These are phyloP conservation scores for Salicornia ramosissima DNA, from an alignment of 148 eudicot species.

Conservation along the genomic window DNA sequence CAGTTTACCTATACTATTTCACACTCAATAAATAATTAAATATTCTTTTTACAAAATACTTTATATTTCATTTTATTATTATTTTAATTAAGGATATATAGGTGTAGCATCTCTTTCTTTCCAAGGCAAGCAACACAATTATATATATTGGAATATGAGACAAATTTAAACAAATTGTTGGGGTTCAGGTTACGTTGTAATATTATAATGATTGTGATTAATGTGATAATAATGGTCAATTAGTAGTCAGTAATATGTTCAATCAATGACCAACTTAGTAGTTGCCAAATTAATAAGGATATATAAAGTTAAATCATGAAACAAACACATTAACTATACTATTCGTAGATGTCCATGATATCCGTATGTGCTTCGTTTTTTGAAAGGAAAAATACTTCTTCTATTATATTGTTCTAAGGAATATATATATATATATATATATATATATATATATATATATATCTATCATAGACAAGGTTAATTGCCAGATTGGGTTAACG, in stretches of 20 bases:
- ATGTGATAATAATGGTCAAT: neutral
- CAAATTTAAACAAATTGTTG: neutral
- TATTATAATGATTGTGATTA: neutral
- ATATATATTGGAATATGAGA: neutral
- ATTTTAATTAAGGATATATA: neutral
- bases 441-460: too few relatives aligned
- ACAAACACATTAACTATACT: neutral
- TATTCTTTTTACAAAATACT: too few relatives aligned
- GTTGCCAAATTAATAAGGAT: too few relatives aligned
- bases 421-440: too few relatives aligned
- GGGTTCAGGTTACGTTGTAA: neutral
- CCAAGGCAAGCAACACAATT: slow-evolving; percentile 24
- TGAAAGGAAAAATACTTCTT: too few relatives aligned
- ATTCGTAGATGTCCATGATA: neutral
- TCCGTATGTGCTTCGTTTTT: too few relatives aligned
- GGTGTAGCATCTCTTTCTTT: slow-evolving; percentile 23
- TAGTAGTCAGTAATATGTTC: neutral
- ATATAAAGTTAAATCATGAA: slow-evolving; percentile 1
- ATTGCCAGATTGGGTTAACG: too few relatives aligned
- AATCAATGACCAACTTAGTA: neutral
- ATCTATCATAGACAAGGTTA: too few relatives aligned
- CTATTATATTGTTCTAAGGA: too few relatives aligned
- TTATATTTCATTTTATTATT: too few relatives aligned
- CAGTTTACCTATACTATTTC: neutral
- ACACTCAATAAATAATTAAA: neutral